Base-by-base conservation (phyloP, 1,284 basidiomycete genomes). In the Paramarasmius palmivorus region DNA sequence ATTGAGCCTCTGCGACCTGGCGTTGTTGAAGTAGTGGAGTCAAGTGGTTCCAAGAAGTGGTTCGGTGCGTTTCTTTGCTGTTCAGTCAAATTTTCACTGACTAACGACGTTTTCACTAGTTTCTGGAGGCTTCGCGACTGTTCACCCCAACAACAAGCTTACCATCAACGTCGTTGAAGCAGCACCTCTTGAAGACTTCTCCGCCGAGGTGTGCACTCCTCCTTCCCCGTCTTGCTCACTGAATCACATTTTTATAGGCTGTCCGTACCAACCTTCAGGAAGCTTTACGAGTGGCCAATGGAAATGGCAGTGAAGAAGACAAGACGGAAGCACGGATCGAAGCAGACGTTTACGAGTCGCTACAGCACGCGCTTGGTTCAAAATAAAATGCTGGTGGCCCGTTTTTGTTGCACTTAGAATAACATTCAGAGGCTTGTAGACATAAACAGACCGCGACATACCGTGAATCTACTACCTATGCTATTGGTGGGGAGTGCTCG, bases 121-220 rank as follows among this genome's bases (percentile, higher is more conserved):
- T 52, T 98, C 96, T 55, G 90, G 93, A 59, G 97, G 97, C 56
- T 98, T 99, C 70, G 96, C 97, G 53, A 98, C 92, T 56, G 93
- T 99, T 49, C 97, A 99, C 76, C 93, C 94, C 49, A 95, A 95
- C 79, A 99, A 98, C 83, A 88, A 84, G 64, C 79, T 99, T 56
- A 98, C 96, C 41, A 91, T 99, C 72, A 99, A 99, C 75, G 94
- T 91, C 58, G 89, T 99, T 52, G 97, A 99, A 81, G 97, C 92
- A 58, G 96, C 95, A 65, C 88, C 93, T 42, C 77, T 99, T 34
- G 95, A 97, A 58, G 79, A 88, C 52, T 98, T 97, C 75, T 95
- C 94, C 2, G 62, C 80, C 19, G 94, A 96, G 80, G 93, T 92
- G 60, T 36, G 78, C 65, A 34, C 41, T 5, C 34, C 29, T 34